These are phyloP conservation scores for Yamadazyma siamensis DNA, from an alignment of 1,139 yeast genomes.

Conservation along the genomic window DNA sequence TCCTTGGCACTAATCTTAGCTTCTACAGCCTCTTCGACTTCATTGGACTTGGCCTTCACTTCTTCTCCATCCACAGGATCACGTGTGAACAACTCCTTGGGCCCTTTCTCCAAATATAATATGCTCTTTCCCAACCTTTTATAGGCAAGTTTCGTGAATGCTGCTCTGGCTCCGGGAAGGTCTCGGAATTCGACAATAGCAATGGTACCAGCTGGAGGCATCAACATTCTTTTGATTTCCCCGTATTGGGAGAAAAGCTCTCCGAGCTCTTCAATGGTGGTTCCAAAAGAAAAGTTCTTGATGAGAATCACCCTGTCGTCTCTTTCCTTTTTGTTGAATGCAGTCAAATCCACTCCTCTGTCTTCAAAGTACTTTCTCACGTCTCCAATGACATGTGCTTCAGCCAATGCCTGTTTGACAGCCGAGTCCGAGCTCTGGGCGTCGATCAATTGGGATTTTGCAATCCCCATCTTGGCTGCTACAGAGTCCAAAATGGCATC, in stretches of 20 bases:
- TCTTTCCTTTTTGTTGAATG: slow-evolving; percentile 68
- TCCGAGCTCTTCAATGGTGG: slow-evolving; percentile 73
- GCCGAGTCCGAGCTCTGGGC: slow-evolving; percentile 87
- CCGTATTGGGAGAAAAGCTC: slow-evolving; percentile 82
- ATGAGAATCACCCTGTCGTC: slow-evolving; percentile 81
- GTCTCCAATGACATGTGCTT: slow-evolving; percentile 91
- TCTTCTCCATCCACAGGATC: slow-evolving; percentile 46
- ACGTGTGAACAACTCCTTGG: slow-evolving; percentile 70
- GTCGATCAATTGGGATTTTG: slow-evolving; percentile 80
- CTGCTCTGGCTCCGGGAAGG: slow-evolving; percentile 80
- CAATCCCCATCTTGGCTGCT: slow-evolving; percentile 77
- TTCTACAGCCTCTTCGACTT: slow-evolving; percentile 25
- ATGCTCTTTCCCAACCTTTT: slow-evolving; percentile 84
- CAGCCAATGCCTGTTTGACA: slow-evolving; percentile 97
- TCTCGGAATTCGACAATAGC: slow-evolving; percentile 93
- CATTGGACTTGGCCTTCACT: slow-evolving; percentile 11
- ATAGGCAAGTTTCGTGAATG: slow-evolving; percentile 83
- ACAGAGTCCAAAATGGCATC: slow-evolving; percentile 93
- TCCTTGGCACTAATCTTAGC: slow-evolving; percentile 30
- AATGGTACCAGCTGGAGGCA: slow-evolving; percentile 97
- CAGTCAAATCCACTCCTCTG: slow-evolving; percentile 79
- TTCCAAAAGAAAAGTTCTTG: slow-evolving; percentile 88
- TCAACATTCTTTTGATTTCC: slow-evolving; percentile 69
- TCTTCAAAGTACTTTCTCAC: slow-evolving; percentile 82
- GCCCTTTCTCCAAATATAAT: slow-evolving; percentile 90